Conservation (phyloP, 192 early-diverging fungal genomes). For the Entomortierella lignicola region DNA sequence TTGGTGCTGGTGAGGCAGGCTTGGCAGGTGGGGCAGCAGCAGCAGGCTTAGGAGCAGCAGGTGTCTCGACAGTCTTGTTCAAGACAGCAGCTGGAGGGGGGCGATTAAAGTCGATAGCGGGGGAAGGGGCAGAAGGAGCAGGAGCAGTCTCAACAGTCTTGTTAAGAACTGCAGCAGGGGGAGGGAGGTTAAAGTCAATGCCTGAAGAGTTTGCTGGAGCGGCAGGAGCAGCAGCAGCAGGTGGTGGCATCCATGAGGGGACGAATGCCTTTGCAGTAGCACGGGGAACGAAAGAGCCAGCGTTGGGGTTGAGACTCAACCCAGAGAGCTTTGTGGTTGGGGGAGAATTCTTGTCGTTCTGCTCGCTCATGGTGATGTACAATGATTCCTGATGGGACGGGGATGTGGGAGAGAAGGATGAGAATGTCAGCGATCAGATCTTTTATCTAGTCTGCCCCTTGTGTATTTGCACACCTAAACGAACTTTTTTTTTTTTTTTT, state of each 20-base stretch:
- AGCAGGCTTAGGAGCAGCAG: too few relatives aligned
- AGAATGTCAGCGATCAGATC: slow-evolving; percentile 19
- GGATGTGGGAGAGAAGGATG: not conserved
- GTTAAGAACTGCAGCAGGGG: slow-evolving; percentile 24
- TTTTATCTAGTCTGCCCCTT: not conserved
- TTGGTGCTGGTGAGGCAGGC: slow-evolving; percentile 24
- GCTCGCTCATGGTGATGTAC: slow-evolving; percentile 41
- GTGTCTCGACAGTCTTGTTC: slow-evolving; percentile 41
- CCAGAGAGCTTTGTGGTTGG: slow-evolving; percentile 60
- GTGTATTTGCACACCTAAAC: not conserved
- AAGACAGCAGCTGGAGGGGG: slow-evolving; percentile 43
- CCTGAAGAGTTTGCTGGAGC: slow-evolving; percentile 22
- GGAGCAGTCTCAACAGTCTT: slow-evolving; percentile 33
- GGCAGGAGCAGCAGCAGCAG: slow-evolving; percentile 57
- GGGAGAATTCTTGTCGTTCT: slow-evolving; percentile 32
- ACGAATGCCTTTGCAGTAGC: slow-evolving; percentile 79
- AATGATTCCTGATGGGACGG: slow-evolving; percentile 8
- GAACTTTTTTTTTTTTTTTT: not conserved
- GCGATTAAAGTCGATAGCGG: slow-evolving; percentile 31
- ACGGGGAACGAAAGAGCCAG: slow-evolving; percentile 75
- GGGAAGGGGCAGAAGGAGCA: slow-evolving; percentile 16
- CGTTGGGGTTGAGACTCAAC: slow-evolving; percentile 71
- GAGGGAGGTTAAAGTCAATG: slow-evolving; percentile 39
- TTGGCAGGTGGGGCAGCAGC: slow-evolving; percentile 29
- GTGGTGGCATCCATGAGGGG: slow-evolving; percentile 66